Evolutionary conservation across 2,329 filamentous ascomycete genomes (phyloP), one percentile per base, ranked within the genome.

Genomic region (Penicillium sp.): DNA sequence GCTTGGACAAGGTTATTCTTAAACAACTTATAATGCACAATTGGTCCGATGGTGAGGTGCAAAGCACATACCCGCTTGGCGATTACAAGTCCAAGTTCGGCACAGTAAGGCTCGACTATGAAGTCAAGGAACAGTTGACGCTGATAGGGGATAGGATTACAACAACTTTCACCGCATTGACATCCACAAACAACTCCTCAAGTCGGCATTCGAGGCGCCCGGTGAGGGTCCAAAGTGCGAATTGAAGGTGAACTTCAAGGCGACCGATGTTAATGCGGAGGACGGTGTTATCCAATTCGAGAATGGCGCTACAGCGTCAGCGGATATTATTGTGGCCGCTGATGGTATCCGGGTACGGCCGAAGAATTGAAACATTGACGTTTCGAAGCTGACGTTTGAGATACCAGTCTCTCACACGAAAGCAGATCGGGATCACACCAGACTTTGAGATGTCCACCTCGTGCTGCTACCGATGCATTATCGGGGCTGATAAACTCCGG

Each of bases 361-460:
- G 26, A 26, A 26, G 26, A 26, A 9, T 26, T 26, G 28, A 59
- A 43, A 6, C 2, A 29, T 31, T n/a, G 8, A 12, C 9, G 28
- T 29, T 12, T 2, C 8, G 9, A 29, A 29, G 28, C 10, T 29
- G 28, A 29, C 10, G 5, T 5, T 29, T 15, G 12, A 19, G n/a
- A 5, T 22, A 26, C 3, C 21, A 62, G 60, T 61, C 59, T 8
- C 35, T 51, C 7, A 53, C 51, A 31, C 48, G 63, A n/a, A 41
- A 52, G 9, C 35, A 57, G 1, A 54, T 59, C 10, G 63, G 61
- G 1, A 63, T 72, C 6, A 60, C 58, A 4, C 67, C 68, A 10
- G 54, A 66, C 22, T 60, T 64, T 33, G 55, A 58, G 17, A 62
- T 63, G 52, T 68, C 66, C 2, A 69, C 65, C 2, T 71, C 69